phyloP scores from a whole-genome alignment of 2,329 filamentous ascomycete species.

The Chalara sp. region DNA sequence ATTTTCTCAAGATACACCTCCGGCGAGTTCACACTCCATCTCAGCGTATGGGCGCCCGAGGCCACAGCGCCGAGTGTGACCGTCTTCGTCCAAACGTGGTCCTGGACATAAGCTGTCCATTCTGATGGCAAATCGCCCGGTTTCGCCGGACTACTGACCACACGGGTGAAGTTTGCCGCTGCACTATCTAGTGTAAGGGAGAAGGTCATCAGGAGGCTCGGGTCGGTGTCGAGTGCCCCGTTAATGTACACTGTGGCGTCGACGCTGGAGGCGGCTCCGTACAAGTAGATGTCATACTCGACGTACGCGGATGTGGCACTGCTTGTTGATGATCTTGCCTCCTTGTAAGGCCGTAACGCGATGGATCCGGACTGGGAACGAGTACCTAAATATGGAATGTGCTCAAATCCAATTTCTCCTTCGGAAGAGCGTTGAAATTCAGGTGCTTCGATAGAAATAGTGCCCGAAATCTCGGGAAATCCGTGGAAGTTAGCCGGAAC shows the following conservation, averaged over 20 bases:
- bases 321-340: constrained; percentile 24
- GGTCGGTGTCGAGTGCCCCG: not conserved
- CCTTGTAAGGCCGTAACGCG: no score
- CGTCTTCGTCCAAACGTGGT: constrained; percentile 18
- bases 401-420: not conserved
- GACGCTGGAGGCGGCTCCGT: not conserved
- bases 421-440: not conserved
- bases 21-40: constrained; percentile 29
- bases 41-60: constrained; percentile 25
- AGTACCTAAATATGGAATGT: not conserved
- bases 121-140: not conserved
- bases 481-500: no score
- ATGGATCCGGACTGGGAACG: not conserved
- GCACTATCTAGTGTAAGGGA: not conserved
- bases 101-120: not conserved
- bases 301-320: constrained; percentile 17
- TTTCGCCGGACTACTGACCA: not conserved
- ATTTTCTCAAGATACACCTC: constrained; percentile 34
- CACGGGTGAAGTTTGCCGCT: not conserved
- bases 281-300: not conserved
- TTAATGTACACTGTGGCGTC: not conserved
- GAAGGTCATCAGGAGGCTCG: not conserved
- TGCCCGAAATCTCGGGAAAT: no score
- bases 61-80: constrained; percentile 15
- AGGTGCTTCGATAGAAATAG: no score